phyloP scores from a whole-genome alignment of 371 early-diverging fungal species.

The Saksenaea vasiformis region DNA sequence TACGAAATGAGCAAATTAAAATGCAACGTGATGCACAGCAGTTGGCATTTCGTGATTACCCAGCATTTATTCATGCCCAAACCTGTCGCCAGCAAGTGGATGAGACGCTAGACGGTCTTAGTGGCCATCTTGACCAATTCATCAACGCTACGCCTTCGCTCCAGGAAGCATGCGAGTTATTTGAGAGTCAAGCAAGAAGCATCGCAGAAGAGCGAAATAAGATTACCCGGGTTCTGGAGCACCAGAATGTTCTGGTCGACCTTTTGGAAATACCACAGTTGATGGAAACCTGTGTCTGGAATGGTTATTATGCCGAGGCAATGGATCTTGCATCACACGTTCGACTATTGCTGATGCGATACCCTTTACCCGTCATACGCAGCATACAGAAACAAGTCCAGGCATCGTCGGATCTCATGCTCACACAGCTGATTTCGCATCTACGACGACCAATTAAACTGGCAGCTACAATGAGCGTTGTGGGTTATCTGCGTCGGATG shows the following conservation, averaged over 20 bases:
- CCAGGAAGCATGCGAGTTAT: constrained; percentile 49
- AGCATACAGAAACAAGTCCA: constrained; percentile 67
- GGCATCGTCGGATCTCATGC: constrained; percentile 66
- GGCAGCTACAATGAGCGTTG: constrained; percentile 75
- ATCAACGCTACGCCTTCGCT: constrained; percentile 51
- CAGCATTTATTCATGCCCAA: constrained; percentile 68
- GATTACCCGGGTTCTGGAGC: constrained; percentile 56
- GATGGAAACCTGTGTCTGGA: constrained; percentile 82
- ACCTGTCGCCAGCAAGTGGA: constrained; percentile 59
- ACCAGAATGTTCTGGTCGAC: constrained; percentile 64
- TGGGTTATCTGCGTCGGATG: constrained; percentile 80
- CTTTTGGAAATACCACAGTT: constrained; percentile 79
- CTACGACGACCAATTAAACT: constrained; percentile 76
- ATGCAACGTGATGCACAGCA: constrained; percentile 67
- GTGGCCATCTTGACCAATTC: constrained; percentile 53
- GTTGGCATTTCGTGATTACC: constrained; percentile 71
- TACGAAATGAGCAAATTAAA: constrained; percentile 57
- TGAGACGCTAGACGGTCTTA: constrained; percentile 54
- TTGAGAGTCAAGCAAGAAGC: constrained; percentile 29
- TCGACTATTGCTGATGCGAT: constrained; percentile 58
- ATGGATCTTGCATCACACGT: constrained; percentile 82
- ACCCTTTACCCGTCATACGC: constrained; percentile 60
- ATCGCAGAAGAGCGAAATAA: constrained; percentile 51
- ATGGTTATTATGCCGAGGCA: constrained; percentile 84
- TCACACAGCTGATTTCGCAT: constrained; percentile 69